Percentiles rank a stretch among this genome's conserved stretches.
Evolutionary conservation across 768 basidiomycete genomes (phyloP).

Genomic region (Lentinula sp.): DNA sequence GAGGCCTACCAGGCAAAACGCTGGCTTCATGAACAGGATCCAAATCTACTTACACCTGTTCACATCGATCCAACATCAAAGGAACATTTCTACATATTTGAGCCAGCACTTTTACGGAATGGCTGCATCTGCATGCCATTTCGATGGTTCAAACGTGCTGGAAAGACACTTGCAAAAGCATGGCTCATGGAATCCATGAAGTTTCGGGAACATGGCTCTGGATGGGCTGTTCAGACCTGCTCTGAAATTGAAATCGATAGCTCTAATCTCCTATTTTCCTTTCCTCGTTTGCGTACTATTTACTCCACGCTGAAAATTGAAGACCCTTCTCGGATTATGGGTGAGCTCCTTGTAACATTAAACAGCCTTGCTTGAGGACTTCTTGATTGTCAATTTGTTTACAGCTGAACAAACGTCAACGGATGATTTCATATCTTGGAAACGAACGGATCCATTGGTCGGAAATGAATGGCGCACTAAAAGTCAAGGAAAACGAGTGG

Average conservation of each 20-base stretch:
- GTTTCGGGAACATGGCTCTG: background rate
- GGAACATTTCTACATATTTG: constrained; percentile 21
- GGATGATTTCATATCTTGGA: background rate
- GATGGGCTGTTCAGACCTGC: constrained; percentile 15
- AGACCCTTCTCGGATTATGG: background rate
- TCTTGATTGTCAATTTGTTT: background rate
- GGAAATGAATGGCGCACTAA: constrained; percentile 9
- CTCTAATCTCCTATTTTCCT: constrained; percentile 8
- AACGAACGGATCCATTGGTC: background rate
- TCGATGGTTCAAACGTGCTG: constrained; percentile 16
- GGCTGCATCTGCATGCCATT: constrained; percentile 15
- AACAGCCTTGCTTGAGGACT: background rate
- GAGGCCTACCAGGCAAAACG: constrained; percentile 18
- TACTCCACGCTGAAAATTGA: background rate
- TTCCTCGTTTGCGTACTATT: background rate
- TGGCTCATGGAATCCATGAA: constrained; percentile 9
- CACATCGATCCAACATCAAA: constrained; percentile 8
- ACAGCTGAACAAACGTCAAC: background rate
- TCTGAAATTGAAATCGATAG: constrained; percentile 1
- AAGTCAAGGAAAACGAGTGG: constrained; percentile 11
- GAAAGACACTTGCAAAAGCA: constrained; percentile 12
- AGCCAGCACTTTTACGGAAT: constrained; percentile 18
- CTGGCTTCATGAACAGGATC: constrained; percentile 22
- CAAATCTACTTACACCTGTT: constrained; percentile 20
- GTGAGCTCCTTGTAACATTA: background rate